Conservation (phyloP, 1,139 yeast species). For the Torulaspora pretoriensis region DNA sequence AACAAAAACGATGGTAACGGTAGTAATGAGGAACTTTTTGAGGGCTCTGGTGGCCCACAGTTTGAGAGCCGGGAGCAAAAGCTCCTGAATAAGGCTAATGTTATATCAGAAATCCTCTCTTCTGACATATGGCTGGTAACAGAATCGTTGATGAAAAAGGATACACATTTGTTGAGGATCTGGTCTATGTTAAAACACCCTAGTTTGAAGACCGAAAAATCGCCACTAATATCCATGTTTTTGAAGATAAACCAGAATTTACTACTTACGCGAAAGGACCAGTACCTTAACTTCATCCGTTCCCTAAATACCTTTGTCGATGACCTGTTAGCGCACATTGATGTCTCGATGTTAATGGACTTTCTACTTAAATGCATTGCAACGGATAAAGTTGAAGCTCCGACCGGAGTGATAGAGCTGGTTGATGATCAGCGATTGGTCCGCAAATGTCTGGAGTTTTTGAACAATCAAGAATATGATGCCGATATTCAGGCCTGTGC, state of each 20-base stretch:
- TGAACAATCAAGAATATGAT: constrained; percentile 43
- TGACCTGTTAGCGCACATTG: constrained; percentile 49
- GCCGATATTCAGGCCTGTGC: constrained; percentile 84
- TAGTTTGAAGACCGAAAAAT: constrained; percentile 52
- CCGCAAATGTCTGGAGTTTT: constrained; percentile 46
- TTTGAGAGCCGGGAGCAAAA: constrained; percentile 14
- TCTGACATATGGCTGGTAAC: constrained; percentile 96
- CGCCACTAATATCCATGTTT: constrained; percentile 58
- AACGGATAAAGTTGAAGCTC: constrained; percentile 59
- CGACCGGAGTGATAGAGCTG: constrained; percentile 58
- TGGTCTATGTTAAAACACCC: constrained; percentile 75
- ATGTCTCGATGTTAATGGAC: constrained; percentile 69
- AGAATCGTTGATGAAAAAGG: constrained; percentile 81
- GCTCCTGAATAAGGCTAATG: constrained; percentile 31
- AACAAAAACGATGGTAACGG: constrained; percentile 19
- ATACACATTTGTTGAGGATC: constrained; percentile 57
- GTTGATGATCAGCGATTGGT: constrained; percentile 50
- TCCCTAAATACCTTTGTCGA: constrained; percentile 49
- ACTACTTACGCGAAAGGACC: constrained; percentile 69
- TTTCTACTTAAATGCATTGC: constrained; percentile 57
- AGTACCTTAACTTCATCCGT: constrained; percentile 50
- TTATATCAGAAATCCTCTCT: constrained; percentile 71
- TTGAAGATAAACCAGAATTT: constrained; percentile 91
- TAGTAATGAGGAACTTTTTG: constrained; percentile 13
- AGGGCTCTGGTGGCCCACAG: constrained; percentile 8